Percentiles rank a stretch among this genome's conserved stretches.
These are phyloP conservation scores for Talaromyces sp. DNA, from an alignment of 2,329 filamentous ascomycete species.

Conservation along the genomic window DNA sequence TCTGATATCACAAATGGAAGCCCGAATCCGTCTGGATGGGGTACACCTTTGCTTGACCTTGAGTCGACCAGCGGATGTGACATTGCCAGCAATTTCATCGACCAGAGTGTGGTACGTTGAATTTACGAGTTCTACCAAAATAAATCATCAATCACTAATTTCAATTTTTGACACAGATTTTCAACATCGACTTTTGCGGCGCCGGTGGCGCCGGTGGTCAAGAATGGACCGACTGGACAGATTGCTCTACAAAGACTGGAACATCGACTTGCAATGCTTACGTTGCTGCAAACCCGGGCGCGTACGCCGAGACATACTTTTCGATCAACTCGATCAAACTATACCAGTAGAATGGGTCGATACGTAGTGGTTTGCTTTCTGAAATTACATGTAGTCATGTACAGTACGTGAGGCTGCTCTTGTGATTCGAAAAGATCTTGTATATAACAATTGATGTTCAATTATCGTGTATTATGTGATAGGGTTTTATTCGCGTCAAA, in stretches of 20 bases:
- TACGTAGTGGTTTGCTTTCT: not conserved
- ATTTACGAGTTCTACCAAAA: not conserved
- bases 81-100: slow-evolving; percentile 34
- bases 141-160: not conserved
- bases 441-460: too few species aligned
- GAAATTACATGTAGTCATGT: too few species aligned
- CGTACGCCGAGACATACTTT: slow-evolving; percentile 7
- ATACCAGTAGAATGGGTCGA: slow-evolving; percentile 1
- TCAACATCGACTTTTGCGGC: slow-evolving; percentile 10
- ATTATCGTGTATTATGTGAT: too few species aligned
- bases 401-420: too few species aligned
- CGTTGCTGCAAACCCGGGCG: slow-evolving; percentile 8
- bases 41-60: slow-evolving; percentile 41
- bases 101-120: slow-evolving; percentile 36
- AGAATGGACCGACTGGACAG: slow-evolving; percentile 7
- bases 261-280: slow-evolving; percentile 8
- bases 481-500: too few species aligned
- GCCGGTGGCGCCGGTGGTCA: slow-evolving; percentile 5
- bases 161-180: slow-evolving; percentile 1
- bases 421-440: too few species aligned
- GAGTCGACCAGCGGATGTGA: slow-evolving; percentile 34
- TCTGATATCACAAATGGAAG: slow-evolving; percentile 36
- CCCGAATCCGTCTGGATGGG: slow-evolving; percentile 43
- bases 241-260: slow-evolving; percentile 4
- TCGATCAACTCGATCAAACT: slow-evolving; percentile 10